phyloP scores from a whole-genome alignment of 768 basidiomycete species.

The Suillus americanus region DNA sequence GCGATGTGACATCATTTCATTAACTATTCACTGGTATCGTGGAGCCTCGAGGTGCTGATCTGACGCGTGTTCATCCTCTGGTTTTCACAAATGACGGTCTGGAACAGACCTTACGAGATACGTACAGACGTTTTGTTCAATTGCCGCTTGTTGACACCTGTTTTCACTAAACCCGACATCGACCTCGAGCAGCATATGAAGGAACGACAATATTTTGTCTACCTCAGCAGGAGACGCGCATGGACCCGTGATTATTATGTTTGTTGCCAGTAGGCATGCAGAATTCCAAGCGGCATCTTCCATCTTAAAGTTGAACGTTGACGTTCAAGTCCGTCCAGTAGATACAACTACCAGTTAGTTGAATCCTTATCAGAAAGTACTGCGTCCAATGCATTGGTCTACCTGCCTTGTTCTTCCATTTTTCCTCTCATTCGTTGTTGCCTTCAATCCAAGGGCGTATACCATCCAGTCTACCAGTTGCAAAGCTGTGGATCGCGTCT shows the following conservation, averaged over 20 bases:
- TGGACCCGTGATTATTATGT: not conserved
- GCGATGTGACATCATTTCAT: not conserved
- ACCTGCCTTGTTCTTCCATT: not conserved
- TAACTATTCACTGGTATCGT: not conserved
- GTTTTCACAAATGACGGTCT: not conserved
- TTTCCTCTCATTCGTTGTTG: not conserved
- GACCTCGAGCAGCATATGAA: too few relatives aligned
- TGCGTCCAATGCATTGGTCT: not conserved
- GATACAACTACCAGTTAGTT: not conserved
- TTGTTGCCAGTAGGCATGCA: not conserved
- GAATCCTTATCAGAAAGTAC: not conserved
- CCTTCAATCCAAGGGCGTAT: constrained; percentile 42
- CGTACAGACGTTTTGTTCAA: not conserved
- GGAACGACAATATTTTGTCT: too few relatives aligned
- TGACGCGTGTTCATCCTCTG: not conserved
- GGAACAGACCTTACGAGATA: too few relatives aligned
- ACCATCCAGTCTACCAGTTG: constrained; percentile 26
- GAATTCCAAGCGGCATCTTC: not conserved
- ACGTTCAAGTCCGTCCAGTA: not conserved
- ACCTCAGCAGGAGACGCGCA: too few relatives aligned
- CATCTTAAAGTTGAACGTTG: not conserved
- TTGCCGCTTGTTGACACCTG: not conserved
- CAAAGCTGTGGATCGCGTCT: constrained; percentile 40
- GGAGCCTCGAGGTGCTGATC: not conserved
- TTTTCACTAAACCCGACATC: too few relatives aligned